phyloP scores from a whole-genome alignment of 495 filamentous ascomycete species.

The Trichoderma asperelloides region DNA sequence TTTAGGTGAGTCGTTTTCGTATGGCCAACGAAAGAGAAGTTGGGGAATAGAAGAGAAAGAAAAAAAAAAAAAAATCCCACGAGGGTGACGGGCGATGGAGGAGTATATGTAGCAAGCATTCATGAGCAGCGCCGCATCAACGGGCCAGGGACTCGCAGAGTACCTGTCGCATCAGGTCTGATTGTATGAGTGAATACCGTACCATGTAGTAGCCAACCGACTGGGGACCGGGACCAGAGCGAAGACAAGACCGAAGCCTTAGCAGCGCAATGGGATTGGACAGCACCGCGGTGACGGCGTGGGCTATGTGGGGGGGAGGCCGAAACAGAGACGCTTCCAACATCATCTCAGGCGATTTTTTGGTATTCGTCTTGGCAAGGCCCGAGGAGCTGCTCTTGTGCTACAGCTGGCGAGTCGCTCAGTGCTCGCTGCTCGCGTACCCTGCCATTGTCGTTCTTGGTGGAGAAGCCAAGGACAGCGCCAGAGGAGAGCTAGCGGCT shows the following conservation, averaged over 20 bases:
- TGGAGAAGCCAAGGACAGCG: background rate
- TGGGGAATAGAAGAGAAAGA: background rate
- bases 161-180: background rate
- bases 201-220: background rate
- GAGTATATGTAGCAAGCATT: slow-evolving; percentile 1
- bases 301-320: background rate
- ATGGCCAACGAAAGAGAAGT: background rate
- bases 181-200: background rate
- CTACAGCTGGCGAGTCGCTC: background rate
- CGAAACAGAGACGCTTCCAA: background rate
- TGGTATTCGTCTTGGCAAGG: background rate
- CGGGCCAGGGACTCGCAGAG: background rate
- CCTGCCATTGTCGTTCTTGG: slow-evolving; percentile 7
- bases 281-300: background rate
- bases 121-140: background rate
- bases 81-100: background rate
- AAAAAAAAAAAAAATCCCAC: background rate
- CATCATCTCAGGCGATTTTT: background rate
- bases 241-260: background rate
- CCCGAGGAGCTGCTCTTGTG: background rate
- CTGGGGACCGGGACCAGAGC: background rate
- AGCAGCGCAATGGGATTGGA: background rate
- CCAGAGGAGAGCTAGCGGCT: background rate
- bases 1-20: too few species aligned
- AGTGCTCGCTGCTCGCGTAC: background rate